A percentile compares a stretch with the other conserved stretches of the same genome.
Evolutionary conservation across 1,284 basidiomycete genomes (phyloP).

Genomic region (Ceratobasidium sp.): DNA sequence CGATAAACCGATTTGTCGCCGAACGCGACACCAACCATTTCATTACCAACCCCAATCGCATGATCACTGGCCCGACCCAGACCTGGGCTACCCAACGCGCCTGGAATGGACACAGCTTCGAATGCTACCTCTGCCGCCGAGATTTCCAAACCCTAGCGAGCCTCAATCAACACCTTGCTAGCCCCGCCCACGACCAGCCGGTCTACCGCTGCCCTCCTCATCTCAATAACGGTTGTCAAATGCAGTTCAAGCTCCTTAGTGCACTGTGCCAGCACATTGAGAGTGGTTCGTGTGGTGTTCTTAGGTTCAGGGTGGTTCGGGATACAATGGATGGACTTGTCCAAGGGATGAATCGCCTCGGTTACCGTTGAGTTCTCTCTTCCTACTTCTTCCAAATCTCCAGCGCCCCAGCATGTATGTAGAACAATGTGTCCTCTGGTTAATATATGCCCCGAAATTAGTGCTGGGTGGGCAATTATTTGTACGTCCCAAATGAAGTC

Average conservation of each 20-base stretch:
- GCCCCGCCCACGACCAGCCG: conserved; percentile 60
- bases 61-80: conserved; percentile 20
- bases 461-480: no score
- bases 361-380: background rate
- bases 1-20: background rate
- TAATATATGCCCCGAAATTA: no score
- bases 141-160: conserved; percentile 54
- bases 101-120: conserved; percentile 63
- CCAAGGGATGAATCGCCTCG: conserved; percentile 24
- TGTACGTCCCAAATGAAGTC: no score
- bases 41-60: conserved; percentile 23
- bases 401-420: no score
- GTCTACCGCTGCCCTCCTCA: conserved; percentile 59
- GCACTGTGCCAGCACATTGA: conserved; percentile 40
- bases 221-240: conserved; percentile 26
- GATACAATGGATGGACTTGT: conserved; percentile 26
- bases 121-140: conserved; percentile 66
- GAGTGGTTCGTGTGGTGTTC: conserved; percentile 38
- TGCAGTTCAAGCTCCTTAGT: conserved; percentile 25
- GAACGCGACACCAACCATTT: conserved; percentile 1
- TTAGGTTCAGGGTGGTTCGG: conserved; percentile 30
- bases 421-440: no score
- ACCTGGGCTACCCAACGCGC: conserved; percentile 56
- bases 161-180: conserved; percentile 64
- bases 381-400: no score